Base-by-base conservation (phyloP, 768 basidiomycete species). In the Termitomyces sp. region DNA sequence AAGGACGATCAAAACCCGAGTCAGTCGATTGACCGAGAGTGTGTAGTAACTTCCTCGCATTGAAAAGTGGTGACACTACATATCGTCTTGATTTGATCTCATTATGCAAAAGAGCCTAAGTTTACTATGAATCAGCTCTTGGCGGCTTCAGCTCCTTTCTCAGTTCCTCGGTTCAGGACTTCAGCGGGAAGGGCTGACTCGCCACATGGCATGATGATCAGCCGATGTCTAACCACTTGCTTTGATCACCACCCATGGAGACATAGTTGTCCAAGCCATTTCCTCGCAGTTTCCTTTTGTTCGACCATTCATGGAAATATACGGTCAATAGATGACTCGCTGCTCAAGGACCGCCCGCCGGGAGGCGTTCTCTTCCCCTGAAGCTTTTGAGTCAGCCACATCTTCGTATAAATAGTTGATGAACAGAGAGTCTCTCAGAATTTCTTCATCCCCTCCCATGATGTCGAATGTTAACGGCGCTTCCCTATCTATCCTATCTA, bases 381-480 rank as follows among this genome's bases (percentile, higher is more conserved):
- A 47, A 36, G 26, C 36, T 14, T 10, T 33, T 5, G 46, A 46
- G 55, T 56, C 55, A 56, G 55, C 55, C 55, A 16, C 55, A 47
- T 36, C 35, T 35, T 35, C 23, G 55, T 35, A 48, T 56, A 61
- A 60, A 49, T 61, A 51, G 18, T 18, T 2, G 35, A 51, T 36
- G 48, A 41, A 14, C 28, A 49, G 35, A 28, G 10, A 33, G 33
- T 36, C 46, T 36, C 32, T 43, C 7, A 54, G 40, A 54, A 54
- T 35, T 9, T 28, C 14, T 18, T 56, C 55, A 53, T 49, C 46
- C 51, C 54, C 58, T 43, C 46, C 58, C 52, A 60, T 54, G 33
- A 53, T 58, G 38, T 55, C 44, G 38, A 57, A 58, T 16, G 23
- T 58, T 9, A 43, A 41, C n/a, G 12, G 18, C 12, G 26, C 41